Evolutionary conservation across 306 rosid species (phyloP), one percentile per base, ranked within the genome.

Genomic region (Vigna angularis): DNA sequence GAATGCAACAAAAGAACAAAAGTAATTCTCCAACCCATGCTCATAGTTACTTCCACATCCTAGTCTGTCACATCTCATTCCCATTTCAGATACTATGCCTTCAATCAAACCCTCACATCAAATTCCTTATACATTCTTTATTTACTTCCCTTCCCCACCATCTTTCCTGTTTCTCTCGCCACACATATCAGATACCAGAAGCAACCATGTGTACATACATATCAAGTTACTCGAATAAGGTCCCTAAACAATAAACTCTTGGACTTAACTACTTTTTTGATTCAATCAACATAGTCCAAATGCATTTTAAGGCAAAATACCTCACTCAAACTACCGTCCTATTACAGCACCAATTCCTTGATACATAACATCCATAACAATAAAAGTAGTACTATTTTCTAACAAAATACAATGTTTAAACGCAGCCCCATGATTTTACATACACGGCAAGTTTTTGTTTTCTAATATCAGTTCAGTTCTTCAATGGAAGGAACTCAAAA

Each of bases 21-120:
- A 88, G 83, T 2, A 78, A 63, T 84, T 84, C 90, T 78, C 83
- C 53, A 66, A 53, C 85, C 87, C 82, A 88, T 79, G 85, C 78
- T 68, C 87, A 53, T 73, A 40, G 89, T 86, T 84, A 87, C 85
- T 83, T 89, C 91, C 91, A 82, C 93, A 78, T 89, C 93, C 81
- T 81, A 8, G 1, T 86, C 88, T 80, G 77, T 86, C 90, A 72
- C 92, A 81, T 84, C 88, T 66, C 34, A 53, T 66, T 64, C 85
- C 85, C 45, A 52, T 75, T 83, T 75, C 73, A 69, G 83, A 83
- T 85, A 73, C 83, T 30, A 52, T 49, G 34, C 69, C 82, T 70
- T 89, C 81, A 80, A 75, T 82, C 87, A 88, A 78, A 84, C 82
- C 71, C 78, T 78, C 87, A 79, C 74, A 76, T 79, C 87, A 75